Percentiles rank a stretch among this genome's conserved stretches.
These are phyloP conservation scores for Cantharellus cinnabarinus DNA, from an alignment of 768 basidiomycete genomes.

Conservation along the genomic window DNA sequence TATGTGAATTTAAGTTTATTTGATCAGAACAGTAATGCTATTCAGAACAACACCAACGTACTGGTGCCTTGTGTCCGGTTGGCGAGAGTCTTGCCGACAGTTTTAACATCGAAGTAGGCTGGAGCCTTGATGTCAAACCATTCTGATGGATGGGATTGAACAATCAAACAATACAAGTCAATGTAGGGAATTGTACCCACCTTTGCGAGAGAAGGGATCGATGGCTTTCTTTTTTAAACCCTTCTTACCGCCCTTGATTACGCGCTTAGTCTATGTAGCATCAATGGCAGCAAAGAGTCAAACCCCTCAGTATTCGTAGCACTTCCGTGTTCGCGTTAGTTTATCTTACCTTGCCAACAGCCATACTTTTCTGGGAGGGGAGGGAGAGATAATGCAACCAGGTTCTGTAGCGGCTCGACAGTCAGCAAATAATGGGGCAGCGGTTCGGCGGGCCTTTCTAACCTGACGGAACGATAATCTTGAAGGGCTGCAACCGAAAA, in stretches of 20 bases:
- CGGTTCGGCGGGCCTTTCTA: too few species aligned
- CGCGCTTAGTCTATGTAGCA: constrained; percentile 68
- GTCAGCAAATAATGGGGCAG: too few species aligned
- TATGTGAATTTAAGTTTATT: not conserved
- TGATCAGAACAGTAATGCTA: not conserved
- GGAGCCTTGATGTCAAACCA: constrained; percentile 99
- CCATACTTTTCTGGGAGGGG: not conserved
- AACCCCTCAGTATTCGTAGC: not conserved
- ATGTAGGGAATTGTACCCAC: constrained; percentile 23
- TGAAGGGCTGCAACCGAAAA: too few species aligned
- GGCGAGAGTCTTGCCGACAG: constrained; percentile 95
- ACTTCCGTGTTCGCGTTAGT: not conserved
- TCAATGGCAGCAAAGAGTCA: not conserved
- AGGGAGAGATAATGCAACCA: not conserved
- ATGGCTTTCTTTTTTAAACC: constrained; percentile 99
- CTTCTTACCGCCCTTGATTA: constrained; percentile 86
- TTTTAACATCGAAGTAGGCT: constrained; percentile 88
- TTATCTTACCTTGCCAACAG: not conserved
- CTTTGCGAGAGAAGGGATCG: constrained; percentile 99
- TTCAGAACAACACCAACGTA: constrained; percentile 25
- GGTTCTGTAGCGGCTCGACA: too few species aligned
- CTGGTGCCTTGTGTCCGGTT: constrained; percentile 97
- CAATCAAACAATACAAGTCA: not conserved
- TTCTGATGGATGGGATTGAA: constrained; percentile 27
- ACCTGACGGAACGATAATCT: too few species aligned